A percentile compares a stretch with the other conserved stretches of the same genome.
Evolutionary conservation across 768 basidiomycete species (phyloP).

Genomic region (Hygrocybe coccinea): DNA sequence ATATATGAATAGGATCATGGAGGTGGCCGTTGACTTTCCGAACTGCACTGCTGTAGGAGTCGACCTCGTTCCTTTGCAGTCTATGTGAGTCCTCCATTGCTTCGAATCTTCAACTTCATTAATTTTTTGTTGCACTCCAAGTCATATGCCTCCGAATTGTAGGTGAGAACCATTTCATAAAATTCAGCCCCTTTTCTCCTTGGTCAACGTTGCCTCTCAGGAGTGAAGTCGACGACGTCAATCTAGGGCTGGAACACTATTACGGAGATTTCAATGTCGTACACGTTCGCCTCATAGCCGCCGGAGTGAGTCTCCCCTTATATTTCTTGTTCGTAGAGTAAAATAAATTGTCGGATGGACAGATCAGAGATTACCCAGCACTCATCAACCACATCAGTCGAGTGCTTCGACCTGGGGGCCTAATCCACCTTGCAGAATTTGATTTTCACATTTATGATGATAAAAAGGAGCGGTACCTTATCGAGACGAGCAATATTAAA

Average conservation of each 20-base stretch:
- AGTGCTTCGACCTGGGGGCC: conserved; percentile 65
- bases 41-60: conserved; percentile 65
- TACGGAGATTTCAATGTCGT: conserved; percentile 74
- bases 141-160: conserved; percentile 65
- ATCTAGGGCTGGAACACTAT: conserved; percentile 78
- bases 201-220: no score
- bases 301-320: conserved; percentile 56
- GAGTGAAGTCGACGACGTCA: conserved; percentile 73
- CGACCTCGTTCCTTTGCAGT: conserved; percentile 78
- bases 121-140: conserved; percentile 20
- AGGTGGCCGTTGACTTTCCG: conserved; percentile 69
- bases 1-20: conserved; percentile 56
- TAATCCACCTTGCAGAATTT: conserved; percentile 63
- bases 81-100: conserved; percentile 46
- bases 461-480: conserved; percentile 40
- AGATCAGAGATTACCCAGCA: conserved; percentile 65
- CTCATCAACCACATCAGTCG: conserved; percentile 64
- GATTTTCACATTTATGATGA: conserved; percentile 60
- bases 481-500: conserved; percentile 27
- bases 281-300: conserved; percentile 64
- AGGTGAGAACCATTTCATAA: conserved; percentile 39
- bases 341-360: conserved; percentile 11
- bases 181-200: no score
- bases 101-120: not conserved
- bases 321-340: not conserved